Conservation (phyloP, 495 filamentous ascomycete genomes). For the Aspergillus egyptiacus region DNA sequence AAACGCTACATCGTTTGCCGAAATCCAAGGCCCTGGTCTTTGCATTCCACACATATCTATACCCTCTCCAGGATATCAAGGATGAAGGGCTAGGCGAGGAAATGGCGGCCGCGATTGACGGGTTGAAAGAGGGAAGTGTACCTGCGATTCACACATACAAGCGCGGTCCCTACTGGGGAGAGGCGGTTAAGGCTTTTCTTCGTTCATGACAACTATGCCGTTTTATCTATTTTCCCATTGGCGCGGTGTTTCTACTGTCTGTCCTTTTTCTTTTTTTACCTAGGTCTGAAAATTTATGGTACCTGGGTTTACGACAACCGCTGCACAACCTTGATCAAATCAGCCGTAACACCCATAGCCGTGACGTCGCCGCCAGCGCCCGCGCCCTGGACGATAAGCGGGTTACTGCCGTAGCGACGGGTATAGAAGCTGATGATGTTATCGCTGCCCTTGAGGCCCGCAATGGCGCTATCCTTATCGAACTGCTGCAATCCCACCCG, state of each 20-base stretch:
- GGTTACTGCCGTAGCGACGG: slow-evolving; percentile 81
- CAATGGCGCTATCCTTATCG: slow-evolving; percentile 76
- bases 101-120: slow-evolving; percentile 67
- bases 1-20: slow-evolving; percentile 70
- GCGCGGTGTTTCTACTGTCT: background rate
- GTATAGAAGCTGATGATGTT: slow-evolving; percentile 99
- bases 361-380: slow-evolving; percentile 93
- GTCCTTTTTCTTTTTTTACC: background rate
- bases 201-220: slow-evolving; percentile 20
- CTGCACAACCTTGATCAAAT: slow-evolving; percentile 78
- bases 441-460: slow-evolving; percentile 89
- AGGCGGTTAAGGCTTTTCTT: slow-evolving; percentile 54
- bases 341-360: slow-evolving; percentile 88
- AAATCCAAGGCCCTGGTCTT: slow-evolving; percentile 62
- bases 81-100: slow-evolving; percentile 60
- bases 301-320: slow-evolving; percentile 24
- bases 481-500: slow-evolving; percentile 89
- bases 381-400: slow-evolving; percentile 88
- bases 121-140: slow-evolving; percentile 61
- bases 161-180: slow-evolving; percentile 59
- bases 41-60: slow-evolving; percentile 74
- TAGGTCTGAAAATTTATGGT: background rate
- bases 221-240: slow-evolving; percentile 2
- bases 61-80: slow-evolving; percentile 61
- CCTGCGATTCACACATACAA: slow-evolving; percentile 67